phyloP scores from a whole-genome alignment of 2,329 filamentous ascomycete genomes.

The Didymella pinodella region DNA sequence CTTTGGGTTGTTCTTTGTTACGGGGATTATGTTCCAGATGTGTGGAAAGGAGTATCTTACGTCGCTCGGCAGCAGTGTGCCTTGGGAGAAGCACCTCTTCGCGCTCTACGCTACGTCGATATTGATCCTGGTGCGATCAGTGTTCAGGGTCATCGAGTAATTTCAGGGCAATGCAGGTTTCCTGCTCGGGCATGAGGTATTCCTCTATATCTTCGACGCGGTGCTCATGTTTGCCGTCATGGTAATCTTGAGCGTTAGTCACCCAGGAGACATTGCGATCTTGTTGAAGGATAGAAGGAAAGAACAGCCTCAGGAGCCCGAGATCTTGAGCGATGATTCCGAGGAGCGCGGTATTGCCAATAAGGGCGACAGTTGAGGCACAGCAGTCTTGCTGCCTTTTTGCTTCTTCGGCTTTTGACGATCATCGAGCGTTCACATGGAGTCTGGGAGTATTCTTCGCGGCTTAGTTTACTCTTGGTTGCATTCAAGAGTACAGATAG shows the following conservation, averaged over 20 bases:
- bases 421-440: background rate
- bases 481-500: background rate
- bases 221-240: conserved; percentile 55
- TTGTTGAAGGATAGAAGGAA: conserved; percentile 12
- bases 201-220: conserved; percentile 58
- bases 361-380: background rate
- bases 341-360: conserved; percentile 3
- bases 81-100: conserved; percentile 49
- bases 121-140: conserved; percentile 59
- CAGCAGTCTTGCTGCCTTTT: background rate
- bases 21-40: conserved; percentile 25
- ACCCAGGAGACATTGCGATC: conserved; percentile 44
- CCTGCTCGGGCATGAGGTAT: conserved; percentile 55
- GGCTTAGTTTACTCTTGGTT: background rate
- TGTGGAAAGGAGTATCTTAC: conserved; percentile 14
- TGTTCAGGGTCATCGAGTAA: conserved; percentile 62
- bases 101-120: conserved; percentile 55
- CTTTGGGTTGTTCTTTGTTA: conserved; percentile 58
- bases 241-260: conserved; percentile 48
- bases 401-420: background rate
- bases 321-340: conserved; percentile 1
- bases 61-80: conserved; percentile 6
- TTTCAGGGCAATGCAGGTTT: conserved; percentile 55
- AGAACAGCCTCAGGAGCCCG: conserved; percentile 5
- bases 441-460: background rate